Conservation (phyloP, 2,329 filamentous ascomycete species). For the Xylaria sp. region DNA sequence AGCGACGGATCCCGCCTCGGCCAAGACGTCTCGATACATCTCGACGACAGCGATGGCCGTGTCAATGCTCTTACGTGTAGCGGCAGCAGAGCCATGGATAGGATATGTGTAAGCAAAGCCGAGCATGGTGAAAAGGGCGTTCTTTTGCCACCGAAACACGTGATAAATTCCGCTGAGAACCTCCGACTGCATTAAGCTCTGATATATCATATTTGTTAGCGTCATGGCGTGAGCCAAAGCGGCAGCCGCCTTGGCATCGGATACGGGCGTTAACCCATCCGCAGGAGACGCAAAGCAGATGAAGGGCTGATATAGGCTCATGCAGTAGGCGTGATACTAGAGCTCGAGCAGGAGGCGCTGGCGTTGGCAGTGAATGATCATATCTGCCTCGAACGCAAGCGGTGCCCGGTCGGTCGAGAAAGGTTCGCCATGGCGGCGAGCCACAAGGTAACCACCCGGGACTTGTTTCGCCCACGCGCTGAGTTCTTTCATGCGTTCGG, state of each 20-base stretch:
- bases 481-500: conserved; percentile 19
- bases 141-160: conserved; percentile 31
- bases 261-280: conserved; percentile 17
- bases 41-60: conserved; percentile 17
- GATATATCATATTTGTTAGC: conserved; percentile 25
- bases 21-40: conserved; percentile 7
- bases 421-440: not conserved
- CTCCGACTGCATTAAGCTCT: conserved; percentile 16
- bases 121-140: conserved; percentile 27
- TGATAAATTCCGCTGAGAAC: conserved; percentile 22
- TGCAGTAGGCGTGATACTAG: conserved; percentile 27
- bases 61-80: conserved; percentile 11
- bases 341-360: conserved; percentile 31
- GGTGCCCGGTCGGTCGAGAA: conserved; percentile 21
- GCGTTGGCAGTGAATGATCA: conserved; percentile 27
- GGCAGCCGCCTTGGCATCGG: conserved; percentile 16
- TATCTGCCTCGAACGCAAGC: conserved; percentile 16
- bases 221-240: conserved; percentile 27
- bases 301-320: conserved; percentile 26
- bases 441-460: conserved; percentile 19
- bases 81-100: not conserved
- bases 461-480: conserved; percentile 23
- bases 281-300: conserved; percentile 20
- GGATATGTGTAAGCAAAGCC: conserved; percentile 28
- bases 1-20: conserved; percentile 15